Percentiles rank a stretch among this genome's conserved stretches.
phyloP scores from a whole-genome alignment of 2,329 filamentous ascomycete species.

The Trichophyton verrucosum region DNA sequence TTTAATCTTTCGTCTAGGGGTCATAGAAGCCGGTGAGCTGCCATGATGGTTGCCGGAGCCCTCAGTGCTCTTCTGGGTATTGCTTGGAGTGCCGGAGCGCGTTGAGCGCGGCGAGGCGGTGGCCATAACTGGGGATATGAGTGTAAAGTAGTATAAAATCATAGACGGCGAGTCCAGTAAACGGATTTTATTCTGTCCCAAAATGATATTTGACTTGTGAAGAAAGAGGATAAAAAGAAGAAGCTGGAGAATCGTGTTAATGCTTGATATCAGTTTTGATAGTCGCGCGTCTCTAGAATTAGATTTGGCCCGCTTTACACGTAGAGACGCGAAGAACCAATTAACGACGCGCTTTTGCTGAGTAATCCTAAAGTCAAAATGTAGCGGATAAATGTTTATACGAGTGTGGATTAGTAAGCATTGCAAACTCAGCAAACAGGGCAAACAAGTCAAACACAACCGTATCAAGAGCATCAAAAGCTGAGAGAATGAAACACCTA shows the following conservation, averaged over 20 bases:
- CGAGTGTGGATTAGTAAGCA: not conserved
- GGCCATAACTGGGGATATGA: not conserved
- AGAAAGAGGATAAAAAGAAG: not conserved
- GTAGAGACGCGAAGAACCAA: not conserved
- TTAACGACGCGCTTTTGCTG: not conserved
- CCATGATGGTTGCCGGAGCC: not conserved
- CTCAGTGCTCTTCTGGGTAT: not conserved
- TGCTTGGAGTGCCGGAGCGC: not conserved
- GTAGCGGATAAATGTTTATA: not conserved
- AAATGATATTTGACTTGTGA: not conserved
- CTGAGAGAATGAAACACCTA: not conserved
- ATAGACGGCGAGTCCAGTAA: not conserved
- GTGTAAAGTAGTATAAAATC: not conserved
- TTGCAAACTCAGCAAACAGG: not conserved
- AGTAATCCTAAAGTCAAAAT: not conserved
- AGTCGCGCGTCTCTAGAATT: not conserved
- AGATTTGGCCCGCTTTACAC: not conserved
- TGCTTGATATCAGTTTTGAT: not conserved
- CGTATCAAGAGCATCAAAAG: not conserved
- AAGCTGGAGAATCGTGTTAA: not conserved
- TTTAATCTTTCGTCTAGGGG: conserved; percentile 37
- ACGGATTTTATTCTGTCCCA: not conserved
- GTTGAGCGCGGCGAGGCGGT: not conserved
- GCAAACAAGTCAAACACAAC: not conserved
- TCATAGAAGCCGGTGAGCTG: conserved; percentile 26